These are phyloP conservation scores for Glutinoglossum americanum DNA, from an alignment of 495 filamentous ascomycete species.

Conservation along the genomic window DNA sequence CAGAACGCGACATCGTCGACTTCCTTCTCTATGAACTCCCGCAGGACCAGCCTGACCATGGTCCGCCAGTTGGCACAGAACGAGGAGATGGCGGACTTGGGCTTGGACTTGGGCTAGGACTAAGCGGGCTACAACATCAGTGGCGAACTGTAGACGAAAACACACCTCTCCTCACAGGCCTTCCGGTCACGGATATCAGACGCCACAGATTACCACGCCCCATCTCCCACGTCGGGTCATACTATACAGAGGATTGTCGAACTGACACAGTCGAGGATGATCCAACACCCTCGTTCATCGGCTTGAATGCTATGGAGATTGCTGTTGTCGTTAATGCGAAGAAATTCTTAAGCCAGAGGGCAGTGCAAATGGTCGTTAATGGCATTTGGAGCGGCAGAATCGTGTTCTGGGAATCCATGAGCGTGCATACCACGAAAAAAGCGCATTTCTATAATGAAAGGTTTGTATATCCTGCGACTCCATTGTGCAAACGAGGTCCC, in stretches of 20 bases:
- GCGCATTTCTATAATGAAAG: slow-evolving; percentile 59
- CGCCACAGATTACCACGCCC: not conserved
- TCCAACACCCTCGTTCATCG: slow-evolving; percentile 40
- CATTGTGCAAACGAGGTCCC: not conserved
- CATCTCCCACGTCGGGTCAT: slow-evolving; percentile 3
- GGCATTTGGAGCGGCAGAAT: slow-evolving; percentile 86
- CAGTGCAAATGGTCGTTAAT: slow-evolving; percentile 72
- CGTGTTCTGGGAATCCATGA: slow-evolving; percentile 74
- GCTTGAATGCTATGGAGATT: slow-evolving; percentile 77
- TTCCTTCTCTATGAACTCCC: slow-evolving; percentile 60
- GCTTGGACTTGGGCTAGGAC: too few species aligned
- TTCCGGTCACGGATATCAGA: not conserved
- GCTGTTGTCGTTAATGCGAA: slow-evolving; percentile 78
- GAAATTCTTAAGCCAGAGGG: slow-evolving; percentile 64
- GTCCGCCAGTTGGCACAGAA: not conserved
- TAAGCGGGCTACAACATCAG: not conserved
- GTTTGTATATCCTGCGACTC: slow-evolving; percentile 14
- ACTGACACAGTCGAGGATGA: slow-evolving; percentile 1
- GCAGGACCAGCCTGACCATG: not conserved
- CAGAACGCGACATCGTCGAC: slow-evolving; percentile 62
- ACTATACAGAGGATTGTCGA: not conserved
- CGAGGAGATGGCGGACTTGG: not conserved
- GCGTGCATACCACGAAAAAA: slow-evolving; percentile 54
- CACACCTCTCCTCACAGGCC: not conserved
- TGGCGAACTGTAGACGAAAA: not conserved